phyloP scores from a whole-genome alignment of 1,284 basidiomycete genomes.

The Ganoderma lucidum region DNA sequence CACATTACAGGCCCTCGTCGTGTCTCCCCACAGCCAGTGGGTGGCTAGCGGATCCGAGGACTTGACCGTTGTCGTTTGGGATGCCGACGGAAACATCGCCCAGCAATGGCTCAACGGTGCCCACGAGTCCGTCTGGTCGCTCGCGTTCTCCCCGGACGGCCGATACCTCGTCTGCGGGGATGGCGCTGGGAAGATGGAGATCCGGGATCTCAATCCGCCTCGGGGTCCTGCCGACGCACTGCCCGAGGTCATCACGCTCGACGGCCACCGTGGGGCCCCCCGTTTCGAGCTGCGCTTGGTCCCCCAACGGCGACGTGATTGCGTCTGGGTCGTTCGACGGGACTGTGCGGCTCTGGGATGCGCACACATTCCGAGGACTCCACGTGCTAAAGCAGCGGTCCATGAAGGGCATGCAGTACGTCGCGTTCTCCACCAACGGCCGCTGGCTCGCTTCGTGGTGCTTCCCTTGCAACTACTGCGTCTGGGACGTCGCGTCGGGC shows the following conservation, averaged over 20 bases:
- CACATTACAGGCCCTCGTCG: background rate
- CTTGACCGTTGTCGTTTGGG: background rate
- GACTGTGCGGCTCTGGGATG: background rate
- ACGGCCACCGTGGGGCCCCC: background rate
- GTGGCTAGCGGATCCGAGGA: background rate
- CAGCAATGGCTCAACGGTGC: background rate
- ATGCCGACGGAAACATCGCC: background rate
- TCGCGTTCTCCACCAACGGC: background rate
- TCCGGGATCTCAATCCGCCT: background rate
- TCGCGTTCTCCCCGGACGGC: constrained; percentile 1
- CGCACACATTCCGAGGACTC: background rate
- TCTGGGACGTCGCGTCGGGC: background rate
- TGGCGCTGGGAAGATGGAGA: background rate
- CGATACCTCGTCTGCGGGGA: background rate
- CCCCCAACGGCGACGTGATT: background rate
- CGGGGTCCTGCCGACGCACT: background rate
- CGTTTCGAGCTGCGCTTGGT: background rate
- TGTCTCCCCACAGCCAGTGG: background rate
- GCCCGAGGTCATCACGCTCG: background rate
- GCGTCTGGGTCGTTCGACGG: background rate
- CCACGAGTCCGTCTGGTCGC: background rate
- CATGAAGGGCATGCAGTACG: constrained; percentile 2
- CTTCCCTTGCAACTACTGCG: background rate
- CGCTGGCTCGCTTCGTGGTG: background rate
- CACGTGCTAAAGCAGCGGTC: background rate